Evolutionary conservation across 2,329 filamentous ascomycete species (phyloP).

Genomic region (Ophiosphaerella korrae): DNA sequence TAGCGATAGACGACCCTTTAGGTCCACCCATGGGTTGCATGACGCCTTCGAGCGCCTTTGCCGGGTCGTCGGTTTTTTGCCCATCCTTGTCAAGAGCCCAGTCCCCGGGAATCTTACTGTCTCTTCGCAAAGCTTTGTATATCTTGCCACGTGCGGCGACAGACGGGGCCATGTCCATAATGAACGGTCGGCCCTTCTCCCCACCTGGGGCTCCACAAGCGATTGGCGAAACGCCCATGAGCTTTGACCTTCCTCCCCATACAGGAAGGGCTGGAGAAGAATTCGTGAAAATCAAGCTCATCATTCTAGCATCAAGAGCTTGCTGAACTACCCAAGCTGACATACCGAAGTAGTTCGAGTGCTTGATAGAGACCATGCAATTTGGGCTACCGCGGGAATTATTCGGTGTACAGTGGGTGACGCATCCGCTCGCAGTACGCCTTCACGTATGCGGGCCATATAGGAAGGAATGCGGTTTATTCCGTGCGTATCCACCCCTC

Average conservation of each 20-base stretch:
- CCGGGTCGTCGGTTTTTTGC: constrained; percentile 71
- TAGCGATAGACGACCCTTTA: constrained; percentile 75
- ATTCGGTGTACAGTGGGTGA: constrained; percentile 63
- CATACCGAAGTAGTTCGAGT: constrained; percentile 86
- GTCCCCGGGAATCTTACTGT: constrained; percentile 70
- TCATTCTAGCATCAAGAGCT: constrained; percentile 70
- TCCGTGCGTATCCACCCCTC: constrained; percentile 80
- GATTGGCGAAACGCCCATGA: constrained; percentile 76
- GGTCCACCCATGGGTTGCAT: constrained; percentile 88
- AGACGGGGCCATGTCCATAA: constrained; percentile 75
- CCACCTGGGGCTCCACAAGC: constrained; percentile 76
- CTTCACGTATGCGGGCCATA: constrained; percentile 72
- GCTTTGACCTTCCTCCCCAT: constrained; percentile 70
- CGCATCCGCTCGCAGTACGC: constrained; percentile 67
- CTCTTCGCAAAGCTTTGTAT: constrained; percentile 69
- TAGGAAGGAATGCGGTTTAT: constrained; percentile 80
- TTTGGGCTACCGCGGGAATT: constrained; percentile 73
- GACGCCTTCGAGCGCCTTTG: constrained; percentile 67
- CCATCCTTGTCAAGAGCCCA: constrained; percentile 80
- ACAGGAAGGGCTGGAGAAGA: constrained; percentile 71
- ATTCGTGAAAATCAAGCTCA: constrained; percentile 67
- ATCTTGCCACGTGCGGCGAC: constrained; percentile 75
- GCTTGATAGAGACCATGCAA: constrained; percentile 75
- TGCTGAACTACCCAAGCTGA: constrained; percentile 79
- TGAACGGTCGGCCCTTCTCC: constrained; percentile 63